Conservation (phyloP, 306 rosid species). For the Malus sieversii region DNA sequence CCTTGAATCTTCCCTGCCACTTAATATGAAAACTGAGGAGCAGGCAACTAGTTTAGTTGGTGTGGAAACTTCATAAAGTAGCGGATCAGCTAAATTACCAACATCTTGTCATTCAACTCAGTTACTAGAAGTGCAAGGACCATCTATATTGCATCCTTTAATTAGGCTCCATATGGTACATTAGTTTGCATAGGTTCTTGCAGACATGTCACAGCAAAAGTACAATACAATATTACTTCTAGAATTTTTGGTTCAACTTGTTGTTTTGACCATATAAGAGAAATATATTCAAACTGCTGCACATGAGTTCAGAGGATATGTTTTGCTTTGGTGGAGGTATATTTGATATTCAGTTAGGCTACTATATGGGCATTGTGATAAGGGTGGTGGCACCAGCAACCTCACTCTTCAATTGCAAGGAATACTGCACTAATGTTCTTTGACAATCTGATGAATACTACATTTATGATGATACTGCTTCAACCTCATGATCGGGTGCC, state of each 20-base stretch:
- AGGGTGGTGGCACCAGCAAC: no score
- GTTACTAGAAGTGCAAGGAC: conserved; percentile 44
- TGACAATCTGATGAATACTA: no score
- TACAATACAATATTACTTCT: conserved; percentile 39
- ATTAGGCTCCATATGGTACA: conserved; percentile 49
- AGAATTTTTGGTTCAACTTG: conserved; percentile 71
- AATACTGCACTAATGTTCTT: no score
- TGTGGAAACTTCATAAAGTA: conserved; percentile 20
- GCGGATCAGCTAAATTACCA: conserved; percentile 16
- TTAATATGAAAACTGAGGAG: conserved; percentile 25
- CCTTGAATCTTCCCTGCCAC: conserved; percentile 47
- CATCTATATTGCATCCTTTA: conserved; percentile 49
- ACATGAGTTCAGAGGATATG: conserved; percentile 13
- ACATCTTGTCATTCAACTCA: conserved; percentile 27
- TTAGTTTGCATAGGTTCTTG: conserved; percentile 54
- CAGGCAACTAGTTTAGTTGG: conserved; percentile 18
- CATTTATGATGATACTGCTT: no score
- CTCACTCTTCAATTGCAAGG: no score
- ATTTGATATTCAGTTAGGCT: no score
- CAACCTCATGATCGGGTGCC: no score
- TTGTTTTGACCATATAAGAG: conserved; percentile 81
- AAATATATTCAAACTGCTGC: conserved; percentile 49
- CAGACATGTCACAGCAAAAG: conserved; percentile 60
- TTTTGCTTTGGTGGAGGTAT: no score
- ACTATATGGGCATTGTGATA: no score